Base-by-base conservation (phyloP, 148 eudicot species). In the Gaultheria prostrata region DNA sequence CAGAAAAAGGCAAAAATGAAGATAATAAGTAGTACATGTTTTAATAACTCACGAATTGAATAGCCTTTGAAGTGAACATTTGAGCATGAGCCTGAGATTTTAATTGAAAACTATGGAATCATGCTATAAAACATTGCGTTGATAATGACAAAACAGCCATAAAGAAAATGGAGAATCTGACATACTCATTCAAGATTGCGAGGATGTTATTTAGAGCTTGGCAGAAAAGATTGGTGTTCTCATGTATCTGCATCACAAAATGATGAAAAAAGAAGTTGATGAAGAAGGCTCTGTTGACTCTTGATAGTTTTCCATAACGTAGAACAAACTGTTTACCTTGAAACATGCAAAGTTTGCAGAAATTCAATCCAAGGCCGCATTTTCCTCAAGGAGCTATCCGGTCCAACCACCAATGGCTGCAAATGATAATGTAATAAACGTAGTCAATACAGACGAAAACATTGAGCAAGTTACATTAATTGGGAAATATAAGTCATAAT, bases 321-420 rank as follows among this genome's bases (percentile, higher is more conserved):
- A 46, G 78, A 76, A 76, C 32, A 76, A 49, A 28, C 15, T 9
- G 53, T 59, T 75, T 85, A 97, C 99, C 99, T 91, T 94, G 59
- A 77, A 92, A 75, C 93, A 85, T 54, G 91, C 65, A 87, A 97
- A 95, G 86, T 97, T 97, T 50, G 91, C 79, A 48, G 94, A 93
- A 82, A 97, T 93, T 88, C 91, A 93, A 72, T 89, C 92, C 87
- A 97, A 90, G 76, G 89, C 90, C 82, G 93, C 91, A 86, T 88
- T 97, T 88, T 94, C 94, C 91, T 97, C 92, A 87, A 97, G 98
- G 85, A 97, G 91, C 85, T 92, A 93, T 78, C 96, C 98, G 70
- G 91, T 82, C 71, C 88, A 76, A 77, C 99, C 98, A 83, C 99
- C 99, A 86, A 97, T 92, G 84, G 87, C 98, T 97, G 93, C 90